phyloP scores from a whole-genome alignment of 192 early-diverging fungal species.

The Paraglomus occultum region DNA sequence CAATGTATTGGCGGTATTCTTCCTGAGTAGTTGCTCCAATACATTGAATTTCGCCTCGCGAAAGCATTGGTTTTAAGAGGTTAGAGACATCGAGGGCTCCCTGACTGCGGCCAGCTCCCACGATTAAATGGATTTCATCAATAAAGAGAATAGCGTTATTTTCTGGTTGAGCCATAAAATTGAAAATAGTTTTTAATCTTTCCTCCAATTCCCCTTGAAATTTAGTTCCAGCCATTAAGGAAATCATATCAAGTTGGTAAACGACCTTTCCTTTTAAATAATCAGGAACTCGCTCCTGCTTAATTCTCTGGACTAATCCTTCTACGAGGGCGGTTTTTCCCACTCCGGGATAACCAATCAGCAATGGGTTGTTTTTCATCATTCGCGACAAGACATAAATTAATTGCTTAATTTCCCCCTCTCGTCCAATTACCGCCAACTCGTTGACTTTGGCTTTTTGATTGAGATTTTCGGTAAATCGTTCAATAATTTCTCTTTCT shows the following conservation, averaged over 20 bases:
- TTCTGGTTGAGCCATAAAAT: constrained; percentile 86
- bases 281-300: constrained; percentile 85
- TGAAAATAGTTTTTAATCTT: constrained; percentile 90
- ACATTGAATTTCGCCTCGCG: constrained; percentile 88
- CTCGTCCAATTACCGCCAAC: constrained; percentile 84
- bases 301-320: constrained; percentile 92
- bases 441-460: constrained; percentile 6
- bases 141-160: constrained; percentile 93
- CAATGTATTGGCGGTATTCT: constrained; percentile 91
- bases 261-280: constrained; percentile 13
- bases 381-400: constrained; percentile 86
- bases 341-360: constrained; percentile 82
- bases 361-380: constrained; percentile 89
- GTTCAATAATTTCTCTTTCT: constrained; percentile 5
- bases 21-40: constrained; percentile 96
- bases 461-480: constrained; percentile 21
- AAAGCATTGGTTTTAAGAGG: constrained; percentile 94
- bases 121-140: constrained; percentile 92
- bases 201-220: constrained; percentile 98
- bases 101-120: constrained; percentile 90
- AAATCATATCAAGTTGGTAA: constrained; percentile 55
- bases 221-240: constrained; percentile 83
- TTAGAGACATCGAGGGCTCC: constrained; percentile 96
- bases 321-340: constrained; percentile 89
- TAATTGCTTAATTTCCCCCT: constrained; percentile 91